Evolutionary conservation across 192 early-diverging fungal genomes (phyloP).

Genomic region (Mortierella alpina): DNA sequence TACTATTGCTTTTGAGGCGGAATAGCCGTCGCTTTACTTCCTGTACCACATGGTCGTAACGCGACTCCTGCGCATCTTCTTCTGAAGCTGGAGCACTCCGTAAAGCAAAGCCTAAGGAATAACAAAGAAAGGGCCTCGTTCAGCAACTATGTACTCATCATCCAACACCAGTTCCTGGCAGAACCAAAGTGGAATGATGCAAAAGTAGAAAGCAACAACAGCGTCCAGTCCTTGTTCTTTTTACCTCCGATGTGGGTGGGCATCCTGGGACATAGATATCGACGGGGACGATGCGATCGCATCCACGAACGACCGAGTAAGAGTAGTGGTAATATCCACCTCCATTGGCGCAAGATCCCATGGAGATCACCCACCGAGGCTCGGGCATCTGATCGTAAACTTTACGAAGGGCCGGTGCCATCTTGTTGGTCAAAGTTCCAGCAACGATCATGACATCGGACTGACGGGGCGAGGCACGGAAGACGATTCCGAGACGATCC

Average conservation of each 20-base stretch:
- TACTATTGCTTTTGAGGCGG: background rate
- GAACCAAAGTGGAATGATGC: too few relatives aligned
- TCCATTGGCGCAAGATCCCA: constrained; percentile 97
- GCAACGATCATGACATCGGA: constrained; percentile 99
- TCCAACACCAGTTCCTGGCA: background rate
- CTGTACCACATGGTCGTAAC: constrained; percentile 84
- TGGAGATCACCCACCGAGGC: constrained; percentile 99
- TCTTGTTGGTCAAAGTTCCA: constrained; percentile 98
- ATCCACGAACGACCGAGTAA: constrained; percentile 93
- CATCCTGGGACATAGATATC: constrained; percentile 98
- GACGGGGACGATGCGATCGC: constrained; percentile 94
- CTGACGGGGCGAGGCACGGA: constrained; percentile 96
- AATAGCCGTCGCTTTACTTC: constrained; percentile 61
- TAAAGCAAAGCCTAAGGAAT: constrained; percentile 80
- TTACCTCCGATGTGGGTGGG: constrained; percentile 91
- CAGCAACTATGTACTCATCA: background rate
- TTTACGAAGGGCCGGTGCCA: constrained; percentile 84
- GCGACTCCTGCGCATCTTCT: constrained; percentile 93
- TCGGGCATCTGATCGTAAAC: constrained; percentile 91
- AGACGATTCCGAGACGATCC: constrained; percentile 97
- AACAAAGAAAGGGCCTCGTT: too few relatives aligned
- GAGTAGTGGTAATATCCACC: constrained; percentile 99
- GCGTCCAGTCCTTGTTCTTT: constrained; percentile 13
- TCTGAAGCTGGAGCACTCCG: constrained; percentile 96
- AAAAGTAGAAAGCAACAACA: background rate